Percentiles rank a stretch among this genome's conserved stretches.
Evolutionary conservation across 1,284 basidiomycete genomes (phyloP).

Genomic region (Xerocomus minutiporus): DNA sequence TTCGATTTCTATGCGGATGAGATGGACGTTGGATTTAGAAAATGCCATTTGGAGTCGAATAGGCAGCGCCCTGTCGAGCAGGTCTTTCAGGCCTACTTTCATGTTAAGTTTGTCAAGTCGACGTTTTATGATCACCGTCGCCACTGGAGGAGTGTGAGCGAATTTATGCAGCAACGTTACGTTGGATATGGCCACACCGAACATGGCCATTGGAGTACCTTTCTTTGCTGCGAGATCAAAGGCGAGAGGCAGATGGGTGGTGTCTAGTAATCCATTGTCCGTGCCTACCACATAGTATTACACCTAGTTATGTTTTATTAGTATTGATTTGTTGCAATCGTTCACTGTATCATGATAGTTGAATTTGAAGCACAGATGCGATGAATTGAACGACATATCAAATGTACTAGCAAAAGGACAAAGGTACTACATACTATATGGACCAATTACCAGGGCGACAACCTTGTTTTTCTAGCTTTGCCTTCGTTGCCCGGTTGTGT

Average conservation of each 20-base stretch:
- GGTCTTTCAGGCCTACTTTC: background rate
- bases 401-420: too few species aligned
- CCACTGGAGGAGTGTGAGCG: background rate
- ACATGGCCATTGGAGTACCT: background rate
- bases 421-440: background rate
- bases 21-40: too few species aligned
- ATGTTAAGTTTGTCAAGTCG: background rate
- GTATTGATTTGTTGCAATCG: too few species aligned
- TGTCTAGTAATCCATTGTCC: too few species aligned
- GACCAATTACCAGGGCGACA: background rate
- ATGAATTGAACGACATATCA: too few species aligned
- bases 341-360: too few species aligned
- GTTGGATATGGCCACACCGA: background rate
- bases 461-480: conserved; percentile 3
- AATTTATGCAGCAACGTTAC: background rate
- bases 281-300: too few species aligned
- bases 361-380: too few species aligned
- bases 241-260: too few species aligned
- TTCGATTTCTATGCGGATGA: too few species aligned
- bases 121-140: background rate
- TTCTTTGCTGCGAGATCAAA: background rate
- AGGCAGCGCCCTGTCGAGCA: background rate
- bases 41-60: background rate
- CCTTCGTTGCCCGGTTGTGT: conserved; percentile 14
- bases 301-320: too few species aligned